phyloP scores from a whole-genome alignment of 768 basidiomycete species.

The Tulasnella sp. region DNA sequence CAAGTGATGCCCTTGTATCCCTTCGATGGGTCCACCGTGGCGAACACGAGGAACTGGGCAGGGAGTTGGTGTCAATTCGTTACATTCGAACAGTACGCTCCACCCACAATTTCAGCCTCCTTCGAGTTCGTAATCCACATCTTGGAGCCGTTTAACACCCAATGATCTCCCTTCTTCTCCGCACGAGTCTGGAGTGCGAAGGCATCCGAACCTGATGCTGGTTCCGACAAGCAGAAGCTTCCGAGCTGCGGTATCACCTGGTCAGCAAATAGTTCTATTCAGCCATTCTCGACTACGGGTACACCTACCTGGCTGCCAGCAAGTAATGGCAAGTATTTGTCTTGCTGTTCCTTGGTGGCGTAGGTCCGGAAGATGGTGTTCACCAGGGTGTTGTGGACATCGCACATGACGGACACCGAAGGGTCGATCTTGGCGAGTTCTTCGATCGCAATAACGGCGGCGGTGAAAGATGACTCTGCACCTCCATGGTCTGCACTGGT shows the following conservation, averaged over 20 bases:
- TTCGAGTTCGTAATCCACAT: conserved; percentile 99
- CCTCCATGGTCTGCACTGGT: conserved; percentile 80
- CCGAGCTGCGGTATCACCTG: conserved; percentile 59
- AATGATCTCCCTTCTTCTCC: conserved; percentile 77
- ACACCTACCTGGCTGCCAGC: conserved; percentile 65
- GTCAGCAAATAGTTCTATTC: not conserved
- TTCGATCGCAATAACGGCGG: conserved; percentile 94
- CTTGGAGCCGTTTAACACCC: conserved; percentile 93
- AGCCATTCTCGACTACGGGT: not conserved
- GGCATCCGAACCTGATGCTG: conserved; percentile 92
- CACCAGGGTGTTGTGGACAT: conserved; percentile 98
- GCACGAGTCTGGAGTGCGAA: conserved; percentile 95
- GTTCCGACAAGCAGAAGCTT: conserved; percentile 92
- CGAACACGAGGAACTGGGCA: conserved; percentile 75
- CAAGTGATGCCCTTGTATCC: conserved; percentile 99
- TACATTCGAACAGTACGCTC: conserved; percentile 27
- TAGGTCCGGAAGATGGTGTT: conserved; percentile 90
- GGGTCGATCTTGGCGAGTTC: conserved; percentile 96
- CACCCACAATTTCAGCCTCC: conserved; percentile 67
- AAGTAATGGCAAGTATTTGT: conserved; percentile 83
- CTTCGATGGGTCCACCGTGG: conserved; percentile 70
- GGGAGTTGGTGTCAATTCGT: not conserved
- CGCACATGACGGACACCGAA: conserved; percentile 91
- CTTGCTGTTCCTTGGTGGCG: conserved; percentile 77
- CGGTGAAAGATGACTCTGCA: conserved; percentile 85